Evolutionary conservation across 2,329 filamentous ascomycete species (phyloP).

Genomic region (Herpotrichia juniperi): DNA sequence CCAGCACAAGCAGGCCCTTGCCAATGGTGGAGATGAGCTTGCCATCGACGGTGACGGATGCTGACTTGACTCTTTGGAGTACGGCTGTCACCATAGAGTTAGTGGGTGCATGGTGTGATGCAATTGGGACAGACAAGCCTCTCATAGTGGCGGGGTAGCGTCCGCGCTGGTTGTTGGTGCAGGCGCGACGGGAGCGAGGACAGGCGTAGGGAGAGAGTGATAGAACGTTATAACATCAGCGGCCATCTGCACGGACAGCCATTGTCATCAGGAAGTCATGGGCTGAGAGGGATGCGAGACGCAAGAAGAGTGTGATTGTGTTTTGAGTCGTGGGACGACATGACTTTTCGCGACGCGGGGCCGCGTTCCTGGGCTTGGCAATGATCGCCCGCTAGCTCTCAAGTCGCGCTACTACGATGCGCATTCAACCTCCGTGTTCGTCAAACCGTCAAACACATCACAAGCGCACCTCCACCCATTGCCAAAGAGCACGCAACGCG

Average conservation of each 20-base stretch:
- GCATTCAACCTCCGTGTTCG: constrained; percentile 33
- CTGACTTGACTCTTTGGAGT: constrained; percentile 90
- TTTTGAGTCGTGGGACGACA: neutral
- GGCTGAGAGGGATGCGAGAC: neutral
- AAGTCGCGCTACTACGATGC: constrained; percentile 28
- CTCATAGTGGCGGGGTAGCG: constrained; percentile 24
- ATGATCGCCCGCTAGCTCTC: constrained; percentile 35
- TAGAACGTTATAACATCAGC: neutral
- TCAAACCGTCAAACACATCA: constrained; percentile 27
- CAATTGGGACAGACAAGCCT: constrained; percentile 22
- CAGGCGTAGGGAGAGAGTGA: neutral
- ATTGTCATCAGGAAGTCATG: neutral
- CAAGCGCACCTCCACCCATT: constrained; percentile 14
- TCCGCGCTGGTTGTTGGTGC: neutral
- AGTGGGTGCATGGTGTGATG: neutral
- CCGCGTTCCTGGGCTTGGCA: neutral
- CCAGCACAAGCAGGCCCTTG: constrained; percentile 87
- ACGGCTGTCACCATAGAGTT: constrained; percentile 67
- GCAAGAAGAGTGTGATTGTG: neutral
- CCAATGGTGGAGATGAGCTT: constrained; percentile 90
- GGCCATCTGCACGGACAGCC: constrained; percentile 2
- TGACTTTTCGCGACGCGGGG: constrained; percentile 8
- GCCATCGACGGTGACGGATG: constrained; percentile 93
- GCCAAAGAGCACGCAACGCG: constrained; percentile 21
- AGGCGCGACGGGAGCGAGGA: neutral